Evolutionary conservation across 768 basidiomycete species (phyloP), one percentile per base, ranked within the genome.

Genomic region (Psilocybe tampanensis): DNA sequence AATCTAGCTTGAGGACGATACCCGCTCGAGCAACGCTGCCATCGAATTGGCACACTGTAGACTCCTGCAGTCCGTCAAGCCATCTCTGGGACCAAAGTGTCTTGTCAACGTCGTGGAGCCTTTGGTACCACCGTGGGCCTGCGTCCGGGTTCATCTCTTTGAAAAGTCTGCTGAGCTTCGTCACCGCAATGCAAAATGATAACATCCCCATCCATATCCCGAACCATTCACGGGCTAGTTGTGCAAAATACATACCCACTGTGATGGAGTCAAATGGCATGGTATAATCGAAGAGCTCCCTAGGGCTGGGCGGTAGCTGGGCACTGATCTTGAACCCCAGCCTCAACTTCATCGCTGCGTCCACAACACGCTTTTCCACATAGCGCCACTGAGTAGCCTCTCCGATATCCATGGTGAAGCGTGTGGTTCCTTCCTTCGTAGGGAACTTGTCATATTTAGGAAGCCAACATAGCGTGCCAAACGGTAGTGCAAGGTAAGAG

Each of bases 241-340:
- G 64, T 39, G 0, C 76, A 59, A 19, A 73, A 58, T 2, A 73
- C 69, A 0, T 60, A 65, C n/a, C 72, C 64, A 0, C 75, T 58
- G 0, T 64, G 19, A 5, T 18, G 3, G 19, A 19, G 9, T 13
- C 23, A n/a, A 26, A 29, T 17, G 45, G 22, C 2, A 9, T 12
- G n/a, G 21, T 24, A 26, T 8, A 26, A 23, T 26, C 22, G 24
- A 47, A 26, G 22, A 23, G 22, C 22, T n/a, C 19, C 13, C 7
- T 7, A 21, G 44, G 45, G 26, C 23, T 22, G 21, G 9, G 45
- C 29, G 36, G 36, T 39, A 5, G 7, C 36, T 15, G 36, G 36
- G 36, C n/a, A n/a, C n/a, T n/a, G n/a, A 39, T 39, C n/a, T 39
- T 39, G 36, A 4, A 39, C 4, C 13, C 6, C 13, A 39, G 4